Evolutionary conservation across 2,329 filamentous ascomycete genomes (phyloP), one percentile per base, ranked within the genome.

Genomic region (Exophiala viscosa): DNA sequence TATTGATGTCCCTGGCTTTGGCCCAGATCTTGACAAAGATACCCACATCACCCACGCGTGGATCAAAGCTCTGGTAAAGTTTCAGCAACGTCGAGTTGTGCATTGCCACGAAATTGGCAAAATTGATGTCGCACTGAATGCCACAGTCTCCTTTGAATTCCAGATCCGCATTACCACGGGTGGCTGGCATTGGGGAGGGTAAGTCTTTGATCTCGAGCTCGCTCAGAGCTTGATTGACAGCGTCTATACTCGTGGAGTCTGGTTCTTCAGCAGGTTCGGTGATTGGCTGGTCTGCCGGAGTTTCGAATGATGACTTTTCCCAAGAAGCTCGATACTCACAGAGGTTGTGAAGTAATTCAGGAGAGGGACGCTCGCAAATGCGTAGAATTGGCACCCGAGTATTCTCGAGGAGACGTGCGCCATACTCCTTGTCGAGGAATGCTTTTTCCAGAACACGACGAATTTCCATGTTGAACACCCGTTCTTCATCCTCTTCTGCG

Each of bases 101-200:
- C 2, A 95, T 76, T 1, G 86, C 90, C 2, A 96, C 80, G 40
- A 88, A 83, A 14, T 90, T 90, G 1, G 87, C 87, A 66, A 96
- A 96, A 69, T 95, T 95, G 75, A 96, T 89, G 66, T 96, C 90
- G 66, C 88, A 93, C 66, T 91, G 88, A 11, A 92, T 87, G n/a
- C 90, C 90, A 23, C 86, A 81, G 3, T 76, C 74, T 64, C 88
- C 88, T 5, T 88, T 87, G 52, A 92, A 92, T 67, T 93, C 89
- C 2, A 95, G 79, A 18, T 75, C 85, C 79, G 53, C 71, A 73
- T 65, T 80, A 4, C 78, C 79, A 77, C 63, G 79, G 3, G 38
- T 33, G 77, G 6, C 75, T 46, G 56, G 44, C 50, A 60, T 50
- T 47, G 58, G 44, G 18, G 55, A 23, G 48, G 54, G 28, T 55